A percentile compares a stretch with the other conserved stretches of the same genome.
These are phyloP conservation scores for Effrenium voratum DNA, from an alignment of 73 alveolate genomes.

Conservation along the genomic window DNA sequence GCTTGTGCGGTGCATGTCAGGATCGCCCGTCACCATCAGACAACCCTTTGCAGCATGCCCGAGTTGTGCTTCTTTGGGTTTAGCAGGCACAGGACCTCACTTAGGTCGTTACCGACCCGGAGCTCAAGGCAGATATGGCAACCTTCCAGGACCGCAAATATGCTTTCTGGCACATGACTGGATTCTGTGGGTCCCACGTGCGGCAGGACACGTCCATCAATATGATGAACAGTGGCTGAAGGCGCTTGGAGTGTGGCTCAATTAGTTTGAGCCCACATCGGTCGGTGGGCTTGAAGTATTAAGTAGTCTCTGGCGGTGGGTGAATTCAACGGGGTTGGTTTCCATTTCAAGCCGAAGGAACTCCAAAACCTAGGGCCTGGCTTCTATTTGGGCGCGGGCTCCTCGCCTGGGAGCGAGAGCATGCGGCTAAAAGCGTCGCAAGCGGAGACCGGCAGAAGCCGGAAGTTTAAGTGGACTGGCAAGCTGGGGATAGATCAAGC, in stretches of 20 bases:
- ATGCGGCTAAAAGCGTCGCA: not conserved
- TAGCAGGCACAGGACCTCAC: not conserved
- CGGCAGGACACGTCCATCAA: conserved; percentile 76
- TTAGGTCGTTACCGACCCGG: conserved; percentile 65
- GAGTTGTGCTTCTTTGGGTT: too few relatives aligned
- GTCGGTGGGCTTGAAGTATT: not conserved
- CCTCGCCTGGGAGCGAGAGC: not conserved
- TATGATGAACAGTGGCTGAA: conserved; percentile 90
- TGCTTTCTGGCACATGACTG: not conserved
- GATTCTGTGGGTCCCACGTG: not conserved
- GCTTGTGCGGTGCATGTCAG: not conserved
- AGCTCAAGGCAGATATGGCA: conserved; percentile 77
- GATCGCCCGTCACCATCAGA: too few relatives aligned
- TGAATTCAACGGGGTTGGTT: not conserved
- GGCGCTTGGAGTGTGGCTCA: not conserved
- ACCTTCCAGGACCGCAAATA: conserved; percentile 31
- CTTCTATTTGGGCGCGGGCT: not conserved
- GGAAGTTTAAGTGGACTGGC: too few relatives aligned
- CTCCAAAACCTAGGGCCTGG: not conserved
- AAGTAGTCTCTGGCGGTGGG: too few relatives aligned
- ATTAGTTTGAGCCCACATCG: not conserved
- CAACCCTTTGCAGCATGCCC: too few relatives aligned
- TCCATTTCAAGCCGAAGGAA: not conserved
- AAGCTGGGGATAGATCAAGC: not conserved
- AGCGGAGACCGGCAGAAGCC: too few relatives aligned